Evolutionary conservation across 345 rosid genomes (phyloP), one percentile per base, ranked within the genome.

Genomic region (Boechera retrofracta): DNA sequence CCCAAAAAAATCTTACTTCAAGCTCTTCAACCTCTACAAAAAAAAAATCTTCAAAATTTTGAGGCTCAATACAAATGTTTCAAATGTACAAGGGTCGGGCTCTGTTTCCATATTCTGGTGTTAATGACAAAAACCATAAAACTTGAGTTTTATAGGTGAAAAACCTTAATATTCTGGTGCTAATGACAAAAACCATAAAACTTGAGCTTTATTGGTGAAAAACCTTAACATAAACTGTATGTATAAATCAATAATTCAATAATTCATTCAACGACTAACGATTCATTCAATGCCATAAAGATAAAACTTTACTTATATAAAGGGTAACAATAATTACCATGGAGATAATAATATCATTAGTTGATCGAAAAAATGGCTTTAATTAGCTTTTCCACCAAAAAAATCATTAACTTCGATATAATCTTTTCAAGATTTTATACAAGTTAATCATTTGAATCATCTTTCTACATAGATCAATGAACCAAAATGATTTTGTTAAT

Each of bases 291-390:
- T 56, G 57, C 16, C 53, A 32, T 41, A 67, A 67, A 33, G 65
- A 53, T 12, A 47, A 12, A 35, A 49, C 57, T 65, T 72, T 67
- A 67, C 54, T 59, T 73, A 48, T 28, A 24, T 21, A 62, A 52
- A 67, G 78, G 58, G 42, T 51, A 73, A 73, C 26, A 45, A 67
- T 73, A 67, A 78, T 60, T 72, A 78, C 52, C 16, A 52, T 32
- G 51, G 64, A 59, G 70, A 78, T 41, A 16, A 60, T 54, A 33
- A 54, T 64, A 49, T 5, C 64, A 67, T 33, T 21, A 12, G 36
- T 33, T 67, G 73, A 72, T 72, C 64, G 26, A 51, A 16, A 24
- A 51, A 57, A 38, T 78, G 49, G 44, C 57, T 67, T 67, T 67
- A 15, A 2, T 61, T 42, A 41, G 57, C 65, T 66, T 71, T 78